Conservation (phyloP, 1,139 yeast species). For the Magnusiomyces starmeri region DNA sequence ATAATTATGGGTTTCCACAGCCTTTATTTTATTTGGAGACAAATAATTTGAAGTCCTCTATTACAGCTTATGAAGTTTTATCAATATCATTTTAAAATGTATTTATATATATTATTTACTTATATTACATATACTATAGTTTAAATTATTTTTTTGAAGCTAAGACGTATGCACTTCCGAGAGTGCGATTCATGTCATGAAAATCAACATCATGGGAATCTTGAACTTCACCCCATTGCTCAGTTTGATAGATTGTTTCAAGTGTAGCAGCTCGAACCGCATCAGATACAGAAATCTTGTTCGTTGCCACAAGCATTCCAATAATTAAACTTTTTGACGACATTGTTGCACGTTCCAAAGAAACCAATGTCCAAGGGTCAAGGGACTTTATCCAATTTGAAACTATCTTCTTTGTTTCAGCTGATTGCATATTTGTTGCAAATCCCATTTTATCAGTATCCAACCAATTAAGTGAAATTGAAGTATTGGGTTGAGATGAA, state of each 20-base stretch:
- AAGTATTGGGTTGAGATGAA: not conserved
- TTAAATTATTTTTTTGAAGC: conserved; percentile 28
- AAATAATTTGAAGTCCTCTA: no score
- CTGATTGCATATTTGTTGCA: conserved; percentile 67
- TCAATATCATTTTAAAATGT: not conserved
- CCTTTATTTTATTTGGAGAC: no score
- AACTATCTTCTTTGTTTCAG: conserved; percentile 56
- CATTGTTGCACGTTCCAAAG: conserved; percentile 80
- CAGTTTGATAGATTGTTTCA: conserved; percentile 79
- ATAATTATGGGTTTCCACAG: not conserved
- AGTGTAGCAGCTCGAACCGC: conserved; percentile 70
- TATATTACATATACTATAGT: no score
- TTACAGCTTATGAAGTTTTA: no score
- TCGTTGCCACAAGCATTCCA: conserved; percentile 35
- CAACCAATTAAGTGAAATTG: conserved; percentile 47
- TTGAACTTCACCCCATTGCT: conserved; percentile 96
- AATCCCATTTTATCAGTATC: conserved; percentile 80
- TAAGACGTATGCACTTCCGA: conserved; percentile 73
- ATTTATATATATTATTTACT: no score
- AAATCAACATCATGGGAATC: conserved; percentile 96
- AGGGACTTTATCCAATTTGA: conserved; percentile 56
- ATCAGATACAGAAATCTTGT: conserved; percentile 50
- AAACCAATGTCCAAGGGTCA: conserved; percentile 70
- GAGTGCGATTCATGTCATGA: conserved; percentile 75
- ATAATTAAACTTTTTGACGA: conserved; percentile 85